Percentiles rank a stretch among this genome's conserved stretches.
phyloP scores from a whole-genome alignment of 208 protist genomes.

The Leishmania turanica region DNA sequence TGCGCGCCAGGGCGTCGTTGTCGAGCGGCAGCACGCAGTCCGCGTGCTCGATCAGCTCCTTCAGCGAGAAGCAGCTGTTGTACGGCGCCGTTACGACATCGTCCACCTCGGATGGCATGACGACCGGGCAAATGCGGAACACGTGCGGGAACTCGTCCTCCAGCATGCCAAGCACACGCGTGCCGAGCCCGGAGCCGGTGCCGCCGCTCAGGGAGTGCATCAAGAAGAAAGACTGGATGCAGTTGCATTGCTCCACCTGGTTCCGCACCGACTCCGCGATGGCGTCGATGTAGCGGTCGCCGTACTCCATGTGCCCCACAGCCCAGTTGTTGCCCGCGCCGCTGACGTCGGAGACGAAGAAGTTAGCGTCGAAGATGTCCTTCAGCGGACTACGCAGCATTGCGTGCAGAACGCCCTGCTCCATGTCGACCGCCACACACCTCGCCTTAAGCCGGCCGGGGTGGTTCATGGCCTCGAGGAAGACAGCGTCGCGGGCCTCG shows the following conservation, averaged over 20 bases:
- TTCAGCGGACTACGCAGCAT: conserved; percentile 83
- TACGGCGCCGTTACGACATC: conserved; percentile 97
- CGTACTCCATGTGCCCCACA: conserved; percentile 93
- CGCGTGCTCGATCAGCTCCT: conserved; percentile 93
- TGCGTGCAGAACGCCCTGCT: conserved; percentile 92
- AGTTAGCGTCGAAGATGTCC: conserved; percentile 89
- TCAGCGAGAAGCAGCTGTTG: conserved; percentile 93
- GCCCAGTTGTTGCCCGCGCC: conserved; percentile 95
- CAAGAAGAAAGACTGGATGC: conserved; percentile 95
- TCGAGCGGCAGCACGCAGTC: conserved; percentile 95
- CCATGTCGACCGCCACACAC: conserved; percentile 97
- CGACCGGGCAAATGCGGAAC: conserved; percentile 87
- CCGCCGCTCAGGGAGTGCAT: conserved; percentile 97
- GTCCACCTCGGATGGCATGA: conserved; percentile 92
- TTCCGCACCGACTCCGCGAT: conserved; percentile 86
- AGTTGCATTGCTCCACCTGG: conserved; percentile 94
- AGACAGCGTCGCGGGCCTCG: conserved; percentile 81
- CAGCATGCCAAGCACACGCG: conserved; percentile 91
- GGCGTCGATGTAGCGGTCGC: conserved; percentile 82
- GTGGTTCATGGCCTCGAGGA: conserved; percentile 28
- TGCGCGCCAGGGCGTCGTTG: conserved; percentile 92
- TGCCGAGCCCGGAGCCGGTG: conserved; percentile 96
- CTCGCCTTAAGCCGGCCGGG: conserved; percentile 74
- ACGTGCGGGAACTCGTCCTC: conserved; percentile 94
- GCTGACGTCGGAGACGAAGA: conserved; percentile 90